phyloP scores from a whole-genome alignment of 257 asterid species.

The Euphrasia confusa region DNA sequence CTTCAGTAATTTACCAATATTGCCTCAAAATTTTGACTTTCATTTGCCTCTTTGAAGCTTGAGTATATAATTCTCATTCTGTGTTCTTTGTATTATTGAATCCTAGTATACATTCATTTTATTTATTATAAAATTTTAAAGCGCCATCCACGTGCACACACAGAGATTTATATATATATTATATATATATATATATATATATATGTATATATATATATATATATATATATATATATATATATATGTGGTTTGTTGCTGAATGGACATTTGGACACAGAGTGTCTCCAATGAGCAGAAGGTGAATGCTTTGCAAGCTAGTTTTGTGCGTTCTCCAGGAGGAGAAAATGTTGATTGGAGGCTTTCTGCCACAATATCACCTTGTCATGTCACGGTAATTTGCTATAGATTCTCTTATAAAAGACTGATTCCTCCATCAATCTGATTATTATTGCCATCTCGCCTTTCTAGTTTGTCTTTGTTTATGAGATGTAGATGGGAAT shows the following conservation, averaged over 20 bases:
- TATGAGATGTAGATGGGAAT: slow-evolving; percentile 13
- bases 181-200: too few species aligned
- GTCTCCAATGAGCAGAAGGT: slow-evolving; percentile 84
- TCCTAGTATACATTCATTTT: slow-evolving; percentile 1
- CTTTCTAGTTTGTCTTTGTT: not conserved
- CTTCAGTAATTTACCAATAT: slow-evolving; percentile 11
- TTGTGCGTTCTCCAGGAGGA: slow-evolving; percentile 84
- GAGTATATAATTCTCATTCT: not conserved
- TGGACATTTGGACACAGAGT: slow-evolving; percentile 54
- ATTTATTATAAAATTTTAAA: not conserved
- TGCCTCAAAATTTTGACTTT: not conserved
- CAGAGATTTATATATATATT: too few species aligned
- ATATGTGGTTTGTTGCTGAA: slow-evolving; percentile 25
- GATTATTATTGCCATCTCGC: slow-evolving; percentile 2
- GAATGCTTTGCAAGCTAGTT: slow-evolving; percentile 93
- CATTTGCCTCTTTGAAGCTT: not conserved
- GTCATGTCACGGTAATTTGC: slow-evolving; percentile 82
- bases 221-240: slow-evolving; percentile 4
- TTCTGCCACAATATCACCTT: slow-evolving; percentile 90
- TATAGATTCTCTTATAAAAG: slow-evolving; percentile 1
- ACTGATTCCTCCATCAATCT: slow-evolving; percentile 7
- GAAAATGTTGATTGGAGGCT: slow-evolving; percentile 97
- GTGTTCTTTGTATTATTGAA: not conserved
- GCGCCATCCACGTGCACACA: not conserved
- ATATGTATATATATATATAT: too few species aligned